Base-by-base conservation (phyloP, 2,329 filamentous ascomycete species). In the Sporothrix euskadiensis region DNA sequence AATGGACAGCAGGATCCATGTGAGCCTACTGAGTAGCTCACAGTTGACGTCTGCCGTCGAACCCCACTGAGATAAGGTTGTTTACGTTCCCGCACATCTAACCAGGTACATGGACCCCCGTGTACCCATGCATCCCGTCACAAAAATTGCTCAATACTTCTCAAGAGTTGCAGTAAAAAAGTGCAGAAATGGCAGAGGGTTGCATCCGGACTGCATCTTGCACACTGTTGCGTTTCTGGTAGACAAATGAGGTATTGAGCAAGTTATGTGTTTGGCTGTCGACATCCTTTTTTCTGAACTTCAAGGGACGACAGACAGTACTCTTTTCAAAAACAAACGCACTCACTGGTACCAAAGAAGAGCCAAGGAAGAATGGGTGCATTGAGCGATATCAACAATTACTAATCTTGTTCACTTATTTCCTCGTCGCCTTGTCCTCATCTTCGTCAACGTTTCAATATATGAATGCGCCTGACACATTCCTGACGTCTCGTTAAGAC, bases 111-210 rank as follows among this genome's bases (percentile, higher is more conserved):
- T 47, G 61, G 35, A 16, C 39, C n/a, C 39, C 39, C 61, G 26
- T 44, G 61, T 35, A 65, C n/a, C n/a, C n/a, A n/a, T n/a, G n/a
- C n/a, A n/a, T 4, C 16, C 39, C 9, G 61, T n/a, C 61, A 16
- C n/a, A 44, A 66, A 66, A 66, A 41, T 66, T 66, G 63, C 63
- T 66, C 63, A 66, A 66, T 66, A 66, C 41, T 32, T 66, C 63
- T 66, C 63, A 66, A 32, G 41, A 44, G 61, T 47, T 66, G 39
- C 61, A 44, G 39, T 39, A 26, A 12, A 26, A 19, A 16, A 4
- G n/a, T 14, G 63, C 22, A 47, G 63, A 39, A 66, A 22, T 22
- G 49, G 49, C 19, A n/a, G 6, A 54, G 22, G 4, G 52, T 56
- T 56, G n/a, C 52, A 56, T 56, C 22, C 12, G 22, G 14, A 30